Conservation (phyloP, 2,329 filamentous ascomycete species). For the Cercospora beticola region DNA sequence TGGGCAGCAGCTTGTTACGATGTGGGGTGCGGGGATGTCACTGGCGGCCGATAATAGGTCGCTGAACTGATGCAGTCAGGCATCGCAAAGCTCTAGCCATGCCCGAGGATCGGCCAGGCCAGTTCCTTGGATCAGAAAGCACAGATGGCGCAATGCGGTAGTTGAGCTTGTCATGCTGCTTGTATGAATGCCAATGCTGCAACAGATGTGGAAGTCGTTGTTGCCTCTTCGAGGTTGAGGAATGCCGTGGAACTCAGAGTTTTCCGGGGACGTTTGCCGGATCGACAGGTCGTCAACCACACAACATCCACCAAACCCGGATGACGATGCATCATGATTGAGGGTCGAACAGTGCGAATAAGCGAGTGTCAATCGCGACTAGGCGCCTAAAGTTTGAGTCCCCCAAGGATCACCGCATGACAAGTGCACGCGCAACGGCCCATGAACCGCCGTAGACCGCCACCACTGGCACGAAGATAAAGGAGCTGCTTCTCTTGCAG, state of each 20-base stretch:
- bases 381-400: neutral
- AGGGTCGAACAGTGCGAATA: neutral
- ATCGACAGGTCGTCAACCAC: neutral
- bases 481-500: neutral
- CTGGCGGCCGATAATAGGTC: neutral
- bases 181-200: neutral
- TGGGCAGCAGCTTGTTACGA: neutral
- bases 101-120: neutral
- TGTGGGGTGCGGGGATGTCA: neutral
- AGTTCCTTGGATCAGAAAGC: neutral
- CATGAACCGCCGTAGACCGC: constrained; percentile 4
- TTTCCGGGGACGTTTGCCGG: neutral
- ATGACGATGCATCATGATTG: neutral
- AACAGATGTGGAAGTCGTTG: neutral
- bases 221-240: neutral
- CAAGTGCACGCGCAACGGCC: constrained; percentile 15
- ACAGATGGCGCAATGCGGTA: neutral
- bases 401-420: neutral
- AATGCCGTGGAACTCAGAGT: neutral
- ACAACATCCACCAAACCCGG: neutral
- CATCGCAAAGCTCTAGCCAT: neutral
- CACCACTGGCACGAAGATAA: neutral
- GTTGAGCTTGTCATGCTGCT: neutral
- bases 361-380: neutral
- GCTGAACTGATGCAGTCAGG: neutral